A percentile compares a stretch with the other conserved stretches of the same genome.
Evolutionary conservation across 306 rosid species (phyloP).

Genomic region (Abrus pulchellus): DNA sequence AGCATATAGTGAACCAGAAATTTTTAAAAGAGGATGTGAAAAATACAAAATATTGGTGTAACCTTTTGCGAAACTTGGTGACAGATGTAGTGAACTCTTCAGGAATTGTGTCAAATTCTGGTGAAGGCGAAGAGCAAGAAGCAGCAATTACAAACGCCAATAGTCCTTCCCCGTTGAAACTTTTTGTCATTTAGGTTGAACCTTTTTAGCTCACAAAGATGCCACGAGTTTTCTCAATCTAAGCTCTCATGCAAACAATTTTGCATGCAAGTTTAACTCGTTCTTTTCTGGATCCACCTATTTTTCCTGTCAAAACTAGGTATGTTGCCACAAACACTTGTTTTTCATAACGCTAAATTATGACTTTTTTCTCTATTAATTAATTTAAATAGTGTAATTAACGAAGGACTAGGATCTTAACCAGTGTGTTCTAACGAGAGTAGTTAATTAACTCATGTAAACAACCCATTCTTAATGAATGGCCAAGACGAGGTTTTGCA

Average conservation of each 20-base stretch:
- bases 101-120: conserved; percentile 59
- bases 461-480: background rate
- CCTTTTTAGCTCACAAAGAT: conserved; percentile 1
- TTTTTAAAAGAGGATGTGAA: too few relatives aligned
- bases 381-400: background rate
- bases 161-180: conserved; percentile 38
- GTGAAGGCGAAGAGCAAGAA: conserved; percentile 56
- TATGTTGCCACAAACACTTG: too few relatives aligned
- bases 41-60: background rate
- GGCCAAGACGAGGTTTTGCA: background rate
- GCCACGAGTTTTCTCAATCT: background rate
- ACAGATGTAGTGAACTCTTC: conserved; percentile 57
- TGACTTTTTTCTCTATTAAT: too few relatives aligned
- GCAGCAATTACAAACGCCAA: conserved; percentile 38
- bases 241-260: background rate
- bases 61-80: conserved; percentile 82
- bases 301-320: too few relatives aligned
- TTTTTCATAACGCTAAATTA: background rate
- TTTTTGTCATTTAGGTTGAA: conserved; percentile 74
- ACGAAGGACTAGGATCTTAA: background rate
- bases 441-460: background rate
- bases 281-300: background rate
- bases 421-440: background rate
- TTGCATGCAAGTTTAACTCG: conserved; percentile 3
- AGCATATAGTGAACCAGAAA: background rate